phyloP scores from a whole-genome alignment of 345 rosid genomes.

The Hibiscus trionum region DNA sequence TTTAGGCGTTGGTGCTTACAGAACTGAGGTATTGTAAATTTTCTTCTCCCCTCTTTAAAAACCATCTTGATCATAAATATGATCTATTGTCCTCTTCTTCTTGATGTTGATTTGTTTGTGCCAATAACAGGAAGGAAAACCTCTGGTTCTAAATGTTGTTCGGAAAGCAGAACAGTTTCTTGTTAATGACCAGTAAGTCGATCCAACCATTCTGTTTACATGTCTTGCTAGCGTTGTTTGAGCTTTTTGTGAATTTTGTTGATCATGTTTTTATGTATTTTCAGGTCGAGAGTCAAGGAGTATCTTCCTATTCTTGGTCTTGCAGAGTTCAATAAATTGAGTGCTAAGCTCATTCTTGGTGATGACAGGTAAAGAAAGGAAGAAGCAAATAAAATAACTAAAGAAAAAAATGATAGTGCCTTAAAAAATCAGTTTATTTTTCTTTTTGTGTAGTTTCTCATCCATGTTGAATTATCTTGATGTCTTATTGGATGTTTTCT shows the following conservation, averaged over 20 bases:
- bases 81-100: background rate
- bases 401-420: background rate
- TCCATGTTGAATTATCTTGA: background rate
- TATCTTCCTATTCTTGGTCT: constrained; percentile 86
- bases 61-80: background rate
- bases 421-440: background rate
- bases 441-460: no score
- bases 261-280: constrained; percentile 2
- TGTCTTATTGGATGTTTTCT: background rate
- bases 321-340: constrained; percentile 77
- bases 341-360: constrained; percentile 89
- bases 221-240: background rate
- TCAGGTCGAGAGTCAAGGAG: constrained; percentile 78
- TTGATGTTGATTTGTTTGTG: constrained; percentile 3
- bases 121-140: constrained; percentile 74
- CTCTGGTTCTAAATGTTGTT: constrained; percentile 72
- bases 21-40: constrained; percentile 61
- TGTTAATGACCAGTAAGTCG: constrained; percentile 59
- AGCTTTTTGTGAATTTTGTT: background rate
- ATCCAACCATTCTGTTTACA: background rate
- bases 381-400: background rate
- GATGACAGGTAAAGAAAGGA: constrained; percentile 51
- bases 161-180: constrained; percentile 73
- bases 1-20: constrained; percentile 96
- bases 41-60: background rate